phyloP scores from a whole-genome alignment of 139 green algal species.

The Chlamydomonas sphaeroides region DNA sequence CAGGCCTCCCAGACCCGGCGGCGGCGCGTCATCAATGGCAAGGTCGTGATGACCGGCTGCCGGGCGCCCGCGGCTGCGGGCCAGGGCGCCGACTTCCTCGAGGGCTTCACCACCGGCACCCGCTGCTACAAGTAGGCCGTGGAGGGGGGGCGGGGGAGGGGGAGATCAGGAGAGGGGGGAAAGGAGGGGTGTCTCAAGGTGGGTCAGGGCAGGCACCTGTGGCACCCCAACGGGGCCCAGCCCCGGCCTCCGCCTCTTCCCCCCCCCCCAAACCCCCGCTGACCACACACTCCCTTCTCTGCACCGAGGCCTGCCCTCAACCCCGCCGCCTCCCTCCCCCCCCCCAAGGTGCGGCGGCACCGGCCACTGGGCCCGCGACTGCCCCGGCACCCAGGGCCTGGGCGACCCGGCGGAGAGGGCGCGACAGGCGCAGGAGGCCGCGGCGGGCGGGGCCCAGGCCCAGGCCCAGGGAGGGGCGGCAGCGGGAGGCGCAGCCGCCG shows the following conservation, averaged over 20 bases:
- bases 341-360: slow-evolving; percentile 43
- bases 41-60: slow-evolving; percentile 39
- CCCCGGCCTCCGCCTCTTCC: too few species aligned
- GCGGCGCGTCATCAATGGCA: slow-evolving; percentile 45
- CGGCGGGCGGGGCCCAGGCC: not conserved
- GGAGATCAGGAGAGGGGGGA: too few species aligned
- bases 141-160: not conserved
- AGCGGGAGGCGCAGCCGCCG: not conserved
- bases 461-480: not conserved
- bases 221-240: too few species aligned
- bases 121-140: slow-evolving; percentile 61
- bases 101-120: slow-evolving; percentile 55
- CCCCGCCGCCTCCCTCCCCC: too few species aligned
- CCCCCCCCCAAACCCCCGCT: too few species aligned
- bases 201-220: too few species aligned
- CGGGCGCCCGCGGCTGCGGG: slow-evolving; percentile 49
- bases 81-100: slow-evolving; percentile 60
- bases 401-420: not conserved
- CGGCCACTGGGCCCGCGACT: slow-evolving; percentile 66
- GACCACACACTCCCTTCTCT: too few species aligned
- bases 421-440: not conserved
- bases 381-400: slow-evolving; percentile 46
- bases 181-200: too few species aligned
- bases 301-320: too few species aligned
- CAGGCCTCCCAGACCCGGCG: slow-evolving; percentile 1